These are phyloP conservation scores for Flaveria brownii DNA, from an alignment of 129 eudicot species.

Conservation along the genomic window DNA sequence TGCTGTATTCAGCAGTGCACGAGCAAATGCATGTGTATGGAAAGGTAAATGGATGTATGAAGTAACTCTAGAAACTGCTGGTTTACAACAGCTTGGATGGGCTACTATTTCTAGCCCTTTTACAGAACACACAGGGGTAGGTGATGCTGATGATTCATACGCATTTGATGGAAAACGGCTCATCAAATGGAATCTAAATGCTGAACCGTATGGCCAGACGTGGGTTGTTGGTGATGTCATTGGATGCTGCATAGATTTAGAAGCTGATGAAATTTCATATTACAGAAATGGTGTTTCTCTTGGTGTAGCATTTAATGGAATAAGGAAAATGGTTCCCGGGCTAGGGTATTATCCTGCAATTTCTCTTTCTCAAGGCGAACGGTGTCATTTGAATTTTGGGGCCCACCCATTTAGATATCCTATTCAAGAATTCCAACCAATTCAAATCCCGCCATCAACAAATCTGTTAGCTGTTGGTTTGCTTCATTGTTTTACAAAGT, in stretches of 20 bases:
- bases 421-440: constrained; percentile 71
- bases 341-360: constrained; percentile 93
- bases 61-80: constrained; percentile 92
- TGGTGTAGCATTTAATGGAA: constrained; percentile 84
- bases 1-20: constrained; percentile 79
- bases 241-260: constrained; percentile 94
- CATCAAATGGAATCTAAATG: constrained; percentile 81
- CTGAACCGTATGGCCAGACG: constrained; percentile 79
- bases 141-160: constrained; percentile 94
- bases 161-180: constrained; percentile 95
- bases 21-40: constrained; percentile 96
- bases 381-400: constrained; percentile 90
- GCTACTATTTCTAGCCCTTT: constrained; percentile 80
- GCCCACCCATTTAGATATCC: constrained; percentile 78
- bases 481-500: constrained; percentile 67
- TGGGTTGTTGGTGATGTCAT: constrained; percentile 98
- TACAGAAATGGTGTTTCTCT: constrained; percentile 85
- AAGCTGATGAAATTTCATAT: constrained; percentile 66
- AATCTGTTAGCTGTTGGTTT: constrained; percentile 47
- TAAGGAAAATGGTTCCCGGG: constrained; percentile 91
- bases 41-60: constrained; percentile 99
- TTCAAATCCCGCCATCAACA: constrained; percentile 71
- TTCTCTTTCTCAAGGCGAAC: constrained; percentile 95
- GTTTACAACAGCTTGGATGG: constrained; percentile 97
- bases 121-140: constrained; percentile 89